Evolutionary conservation across 2,329 filamentous ascomycete species (phyloP).

Genomic region (Neobulgaria alba): DNA sequence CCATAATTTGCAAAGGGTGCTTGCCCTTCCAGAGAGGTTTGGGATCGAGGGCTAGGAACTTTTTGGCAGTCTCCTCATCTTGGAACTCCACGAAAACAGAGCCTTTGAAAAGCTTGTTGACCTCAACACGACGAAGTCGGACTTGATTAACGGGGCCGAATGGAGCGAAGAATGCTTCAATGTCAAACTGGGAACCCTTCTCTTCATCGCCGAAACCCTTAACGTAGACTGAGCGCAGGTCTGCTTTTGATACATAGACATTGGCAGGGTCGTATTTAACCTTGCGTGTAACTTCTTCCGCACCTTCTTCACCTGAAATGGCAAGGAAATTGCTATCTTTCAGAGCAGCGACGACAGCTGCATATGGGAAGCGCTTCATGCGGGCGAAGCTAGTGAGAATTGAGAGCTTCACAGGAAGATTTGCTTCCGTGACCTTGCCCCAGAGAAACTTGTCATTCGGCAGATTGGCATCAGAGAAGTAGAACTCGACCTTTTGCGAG

Average conservation of each 20-base stretch:
- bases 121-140: conserved; percentile 68
- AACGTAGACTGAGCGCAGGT: conserved; percentile 73
- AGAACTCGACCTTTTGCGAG: conserved; percentile 73
- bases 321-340: conserved; percentile 67
- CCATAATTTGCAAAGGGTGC: conserved; percentile 70
- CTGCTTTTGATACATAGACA: conserved; percentile 51
- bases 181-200: conserved; percentile 81
- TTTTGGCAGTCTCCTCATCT: conserved; percentile 66
- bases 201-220: conserved; percentile 89
- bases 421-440: conserved; percentile 66
- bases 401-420: conserved; percentile 72
- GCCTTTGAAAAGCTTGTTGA: conserved; percentile 75
- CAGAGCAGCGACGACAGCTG: conserved; percentile 73
- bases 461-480: conserved; percentile 89
- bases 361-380: conserved; percentile 90
- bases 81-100: conserved; percentile 93
- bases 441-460: conserved; percentile 78
- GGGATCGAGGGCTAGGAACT: conserved; percentile 71
- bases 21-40: conserved; percentile 73
- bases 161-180: conserved; percentile 82
- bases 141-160: conserved; percentile 74
- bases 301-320: conserved; percentile 62
- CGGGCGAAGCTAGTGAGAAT: conserved; percentile 83
- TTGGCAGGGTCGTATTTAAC: conserved; percentile 51
- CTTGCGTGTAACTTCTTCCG: conserved; percentile 71